phyloP scores from a whole-genome alignment of 2,329 filamentous ascomycete genomes.

The Erysiphe neolycopersici region DNA sequence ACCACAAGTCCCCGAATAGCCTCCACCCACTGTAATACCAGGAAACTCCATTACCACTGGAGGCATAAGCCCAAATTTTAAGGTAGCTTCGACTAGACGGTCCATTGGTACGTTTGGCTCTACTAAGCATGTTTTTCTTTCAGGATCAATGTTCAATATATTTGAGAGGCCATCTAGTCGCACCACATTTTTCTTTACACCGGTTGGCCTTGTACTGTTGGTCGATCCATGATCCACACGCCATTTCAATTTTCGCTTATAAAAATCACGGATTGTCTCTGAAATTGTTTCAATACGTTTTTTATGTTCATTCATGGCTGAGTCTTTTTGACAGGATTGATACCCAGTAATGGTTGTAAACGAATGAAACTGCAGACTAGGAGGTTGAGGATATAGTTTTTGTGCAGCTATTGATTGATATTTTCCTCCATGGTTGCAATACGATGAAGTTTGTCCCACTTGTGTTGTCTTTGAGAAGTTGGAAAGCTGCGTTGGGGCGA shows the following conservation, averaged over 20 bases:
- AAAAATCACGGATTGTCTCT: slow-evolving; percentile 19
- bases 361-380: background rate
- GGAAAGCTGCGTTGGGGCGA: background rate
- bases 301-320: slow-evolving; percentile 13
- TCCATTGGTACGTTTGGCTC: slow-evolving; percentile 49
- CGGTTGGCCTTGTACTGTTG: slow-evolving; percentile 22
- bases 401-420: background rate
- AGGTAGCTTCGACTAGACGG: slow-evolving; percentile 27
- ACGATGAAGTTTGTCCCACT: background rate
- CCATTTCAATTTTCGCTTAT: slow-evolving; percentile 21
- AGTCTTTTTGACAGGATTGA: background rate
- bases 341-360: background rate
- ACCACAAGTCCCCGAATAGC: slow-evolving; percentile 37
- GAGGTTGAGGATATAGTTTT: background rate
- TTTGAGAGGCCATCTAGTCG: slow-evolving; percentile 22
- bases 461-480: background rate
- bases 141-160: slow-evolving; percentile 18
- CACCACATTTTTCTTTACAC: slow-evolving; percentile 17
- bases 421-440: background rate
- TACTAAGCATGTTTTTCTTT: slow-evolving; percentile 22
- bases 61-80: slow-evolving; percentile 27
- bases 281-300: slow-evolving; percentile 20
- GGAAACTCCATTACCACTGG: slow-evolving; percentile 47
- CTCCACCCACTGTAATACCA: slow-evolving; percentile 40
- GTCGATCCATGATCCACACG: slow-evolving; percentile 30